These are phyloP conservation scores for Saturnispora mendoncae DNA, from an alignment of 805 yeast genomes.

Conservation along the genomic window DNA sequence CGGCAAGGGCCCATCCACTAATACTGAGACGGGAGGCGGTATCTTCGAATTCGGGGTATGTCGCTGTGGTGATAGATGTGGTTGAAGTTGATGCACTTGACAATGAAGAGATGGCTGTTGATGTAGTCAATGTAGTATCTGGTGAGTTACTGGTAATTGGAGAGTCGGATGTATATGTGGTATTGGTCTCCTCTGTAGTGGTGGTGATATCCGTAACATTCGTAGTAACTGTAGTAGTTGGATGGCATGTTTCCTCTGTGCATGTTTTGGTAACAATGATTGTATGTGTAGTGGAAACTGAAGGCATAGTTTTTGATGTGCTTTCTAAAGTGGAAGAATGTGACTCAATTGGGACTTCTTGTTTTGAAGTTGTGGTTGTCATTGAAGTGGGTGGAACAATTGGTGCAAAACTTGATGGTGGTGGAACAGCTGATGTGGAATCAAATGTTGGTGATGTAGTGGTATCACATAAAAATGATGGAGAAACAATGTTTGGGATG, in stretches of 20 bases:
- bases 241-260: constrained; percentile 2
- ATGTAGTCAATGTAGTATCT: neutral
- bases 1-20: too few species aligned
- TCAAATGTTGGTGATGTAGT: neutral
- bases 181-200: neutral
- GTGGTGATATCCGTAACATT: constrained; percentile 10
- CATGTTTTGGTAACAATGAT: neutral
- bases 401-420: constrained; percentile 1
- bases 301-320: neutral
- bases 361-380: neutral
- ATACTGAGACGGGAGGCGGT: neutral
- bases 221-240: constrained; percentile 12
- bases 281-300: neutral
- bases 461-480: neutral
- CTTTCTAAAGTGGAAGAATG: constrained; percentile 1
- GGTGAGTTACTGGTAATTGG: neutral
- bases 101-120: neutral
- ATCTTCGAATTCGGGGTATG: neutral
- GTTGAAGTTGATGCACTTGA: neutral
- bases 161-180: neutral
- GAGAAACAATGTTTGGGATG: neutral
- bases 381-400: neutral
- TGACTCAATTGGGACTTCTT: neutral
- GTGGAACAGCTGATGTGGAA: constrained; percentile 3
- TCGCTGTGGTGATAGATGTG: neutral